A percentile compares a stretch with the other conserved stretches of the same genome.
Evolutionary conservation across 1,284 basidiomycete species (phyloP).

Genomic region (Jaminaea rosea): DNA sequence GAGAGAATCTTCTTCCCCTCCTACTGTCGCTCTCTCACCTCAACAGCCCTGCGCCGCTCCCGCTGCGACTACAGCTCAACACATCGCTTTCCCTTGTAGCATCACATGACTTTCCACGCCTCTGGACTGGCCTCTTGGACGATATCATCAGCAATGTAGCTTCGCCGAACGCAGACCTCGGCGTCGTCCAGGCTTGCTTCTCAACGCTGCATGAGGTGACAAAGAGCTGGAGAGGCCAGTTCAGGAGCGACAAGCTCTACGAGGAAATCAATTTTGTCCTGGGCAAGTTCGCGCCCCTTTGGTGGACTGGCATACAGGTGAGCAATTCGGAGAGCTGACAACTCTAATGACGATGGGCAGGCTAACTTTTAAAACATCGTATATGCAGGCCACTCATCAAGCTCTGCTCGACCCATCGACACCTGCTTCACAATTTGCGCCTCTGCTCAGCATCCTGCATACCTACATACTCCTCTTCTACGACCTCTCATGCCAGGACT

Average conservation of each 20-base stretch:
- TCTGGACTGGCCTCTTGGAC: conserved; percentile 37
- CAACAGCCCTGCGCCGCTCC: conserved; percentile 13
- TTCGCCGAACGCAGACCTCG: conserved; percentile 73
- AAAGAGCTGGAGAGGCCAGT: conserved; percentile 79
- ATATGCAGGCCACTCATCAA: conserved; percentile 49
- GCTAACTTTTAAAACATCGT: background rate
- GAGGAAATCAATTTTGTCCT: conserved; percentile 88
- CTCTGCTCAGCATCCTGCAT: conserved; percentile 42
- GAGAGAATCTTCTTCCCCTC: conserved; percentile 65
- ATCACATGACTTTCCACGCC: conserved; percentile 37
- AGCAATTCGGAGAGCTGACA: background rate
- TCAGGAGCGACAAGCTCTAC: conserved; percentile 78
- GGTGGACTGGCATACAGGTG: conserved; percentile 53
- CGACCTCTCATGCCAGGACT: conserved; percentile 87
- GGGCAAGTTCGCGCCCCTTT: conserved; percentile 73
- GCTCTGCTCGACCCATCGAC: conserved; percentile 48
- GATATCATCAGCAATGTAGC: conserved; percentile 47
- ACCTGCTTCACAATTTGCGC: conserved; percentile 42
- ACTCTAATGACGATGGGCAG: background rate
- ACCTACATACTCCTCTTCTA: conserved; percentile 83
- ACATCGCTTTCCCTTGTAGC: conserved; percentile 40
- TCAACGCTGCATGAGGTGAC: conserved; percentile 95
- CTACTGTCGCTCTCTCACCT: conserved; percentile 61
- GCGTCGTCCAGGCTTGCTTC: conserved; percentile 77
- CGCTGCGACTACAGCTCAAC: conserved; percentile 33